phyloP scores from a whole-genome alignment of 208 protist genomes.

The Acanthamoeba healyi region DNA sequence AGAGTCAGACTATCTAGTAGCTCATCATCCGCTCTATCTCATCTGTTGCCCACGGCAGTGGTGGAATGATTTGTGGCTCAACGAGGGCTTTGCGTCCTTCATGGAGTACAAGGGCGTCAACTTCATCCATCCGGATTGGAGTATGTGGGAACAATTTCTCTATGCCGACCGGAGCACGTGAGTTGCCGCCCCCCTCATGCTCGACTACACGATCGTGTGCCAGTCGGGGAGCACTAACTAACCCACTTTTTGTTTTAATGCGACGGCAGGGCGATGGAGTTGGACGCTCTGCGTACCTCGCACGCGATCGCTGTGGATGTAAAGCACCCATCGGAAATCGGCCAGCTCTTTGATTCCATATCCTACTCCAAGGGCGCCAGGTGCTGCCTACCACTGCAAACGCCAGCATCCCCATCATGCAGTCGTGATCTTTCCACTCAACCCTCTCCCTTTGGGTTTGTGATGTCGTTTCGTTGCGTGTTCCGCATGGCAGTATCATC shows the following conservation, averaged over 20 bases:
- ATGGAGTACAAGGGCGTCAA: conserved; percentile 76
- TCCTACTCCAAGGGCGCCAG: conserved; percentile 82
- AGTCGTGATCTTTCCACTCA: too few relatives aligned
- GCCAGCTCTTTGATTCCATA: conserved; percentile 80
- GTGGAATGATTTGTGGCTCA: conserved; percentile 98
- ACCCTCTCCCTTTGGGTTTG: too few relatives aligned
- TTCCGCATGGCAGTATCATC: neutral
- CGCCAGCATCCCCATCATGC: too few relatives aligned
- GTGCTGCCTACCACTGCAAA: too few relatives aligned
- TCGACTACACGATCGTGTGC: too few relatives aligned
- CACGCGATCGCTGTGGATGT: conserved; percentile 94
- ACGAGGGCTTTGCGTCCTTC: conserved; percentile 91
- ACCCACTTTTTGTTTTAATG: too few relatives aligned
- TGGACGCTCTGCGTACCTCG: conserved; percentile 12
- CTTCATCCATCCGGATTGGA: conserved; percentile 1
- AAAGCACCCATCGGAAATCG: conserved; percentile 89
- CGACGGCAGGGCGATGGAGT: neutral
- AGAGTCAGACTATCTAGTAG: too few relatives aligned
- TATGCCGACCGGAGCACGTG: neutral
- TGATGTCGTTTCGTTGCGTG: too few relatives aligned
- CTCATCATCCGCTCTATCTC: too few relatives aligned
- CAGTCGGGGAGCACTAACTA: too few relatives aligned
- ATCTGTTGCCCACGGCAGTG: too few relatives aligned
- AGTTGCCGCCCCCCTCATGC: too few relatives aligned
- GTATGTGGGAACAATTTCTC: conserved; percentile 4